Evolutionary conservation across 257 asterid species (phyloP).

Genomic region (Solanum gracilifrons): DNA sequence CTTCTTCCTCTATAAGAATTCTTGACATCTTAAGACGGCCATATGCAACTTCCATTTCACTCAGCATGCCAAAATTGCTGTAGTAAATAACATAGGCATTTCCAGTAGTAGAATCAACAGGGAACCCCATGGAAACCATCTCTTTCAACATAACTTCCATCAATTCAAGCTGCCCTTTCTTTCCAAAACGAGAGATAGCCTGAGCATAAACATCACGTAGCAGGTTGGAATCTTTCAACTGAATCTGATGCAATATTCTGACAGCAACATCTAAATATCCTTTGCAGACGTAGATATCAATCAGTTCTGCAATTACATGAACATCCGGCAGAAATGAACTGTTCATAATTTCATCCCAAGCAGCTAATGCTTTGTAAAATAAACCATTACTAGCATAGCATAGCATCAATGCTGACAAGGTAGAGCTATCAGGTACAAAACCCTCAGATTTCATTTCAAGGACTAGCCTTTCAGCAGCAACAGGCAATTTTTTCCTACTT

Average conservation of each 20-base stretch:
- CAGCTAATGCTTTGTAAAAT: constrained; percentile 26
- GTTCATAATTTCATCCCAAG: constrained; percentile 58
- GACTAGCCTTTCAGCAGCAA: constrained; percentile 14
- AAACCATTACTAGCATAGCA: constrained; percentile 39
- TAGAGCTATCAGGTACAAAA: constrained; percentile 12
- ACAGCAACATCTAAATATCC: constrained; percentile 33
- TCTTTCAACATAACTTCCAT: constrained; percentile 57
- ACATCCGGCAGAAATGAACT: constrained; percentile 43
- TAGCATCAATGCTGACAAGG: constrained; percentile 33
- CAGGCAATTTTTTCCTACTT: constrained; percentile 11
- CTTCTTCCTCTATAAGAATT: constrained; percentile 86
- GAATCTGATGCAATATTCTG: constrained; percentile 39
- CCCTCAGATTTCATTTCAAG: constrained; percentile 17
- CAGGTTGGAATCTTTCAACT: constrained; percentile 22
- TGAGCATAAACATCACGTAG: constrained; percentile 27
- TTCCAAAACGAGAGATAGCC: constrained; percentile 52
- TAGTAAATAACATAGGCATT: constrained; percentile 69
- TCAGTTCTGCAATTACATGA: constrained; percentile 33
- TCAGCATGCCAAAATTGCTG: constrained; percentile 45
- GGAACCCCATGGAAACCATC: constrained; percentile 64
- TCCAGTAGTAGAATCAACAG: constrained; percentile 53
- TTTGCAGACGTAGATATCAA: constrained; percentile 34
- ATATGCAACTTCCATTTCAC: constrained; percentile 64
- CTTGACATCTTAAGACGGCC: constrained; percentile 68
- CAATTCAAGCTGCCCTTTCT: constrained; percentile 58